Evolutionary conservation across 257 asterid genomes (phyloP).

Genomic region (Gentiana straminea): DNA sequence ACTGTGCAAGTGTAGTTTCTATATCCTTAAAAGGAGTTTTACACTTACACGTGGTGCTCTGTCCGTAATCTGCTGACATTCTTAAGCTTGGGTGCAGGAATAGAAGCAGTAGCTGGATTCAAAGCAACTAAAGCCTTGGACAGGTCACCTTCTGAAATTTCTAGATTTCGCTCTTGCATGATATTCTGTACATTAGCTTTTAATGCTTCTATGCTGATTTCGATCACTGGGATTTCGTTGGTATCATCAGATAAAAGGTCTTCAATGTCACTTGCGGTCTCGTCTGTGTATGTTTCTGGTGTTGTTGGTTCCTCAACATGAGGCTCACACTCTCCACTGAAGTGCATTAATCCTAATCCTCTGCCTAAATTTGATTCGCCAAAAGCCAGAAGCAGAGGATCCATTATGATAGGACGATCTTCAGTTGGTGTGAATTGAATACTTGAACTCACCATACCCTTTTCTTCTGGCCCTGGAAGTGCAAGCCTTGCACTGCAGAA

Average conservation of each 20-base stretch:
- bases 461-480: slow-evolving; percentile 80
- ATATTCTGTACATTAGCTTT: slow-evolving; percentile 47
- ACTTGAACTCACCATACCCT: slow-evolving; percentile 20
- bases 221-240: slow-evolving; percentile 78
- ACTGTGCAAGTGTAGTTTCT: background rate
- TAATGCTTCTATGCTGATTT: slow-evolving; percentile 63
- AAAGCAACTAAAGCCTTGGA: slow-evolving; percentile 81
- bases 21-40: background rate
- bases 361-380: slow-evolving; percentile 23
- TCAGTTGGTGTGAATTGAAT: slow-evolving; percentile 21
- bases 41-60: slow-evolving; percentile 90
- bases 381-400: slow-evolving; percentile 42
- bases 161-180: slow-evolving; percentile 46
- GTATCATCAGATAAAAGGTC: slow-evolving; percentile 74
- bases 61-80: slow-evolving; percentile 71
- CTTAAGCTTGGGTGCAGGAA: slow-evolving; percentile 79
- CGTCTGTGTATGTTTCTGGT: slow-evolving; percentile 56
- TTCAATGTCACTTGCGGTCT: slow-evolving; percentile 65
- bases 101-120: slow-evolving; percentile 59
- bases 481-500: slow-evolving; percentile 86
- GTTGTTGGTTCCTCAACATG: slow-evolving; percentile 69
- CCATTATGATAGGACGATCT: slow-evolving; percentile 17
- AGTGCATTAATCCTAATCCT: slow-evolving; percentile 13
- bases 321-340: slow-evolving; percentile 42
- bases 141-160: slow-evolving; percentile 56